Evolutionary conservation across 2,329 filamentous ascomycete species (phyloP).

Genomic region (Thielaviopsis ethacetica): DNA sequence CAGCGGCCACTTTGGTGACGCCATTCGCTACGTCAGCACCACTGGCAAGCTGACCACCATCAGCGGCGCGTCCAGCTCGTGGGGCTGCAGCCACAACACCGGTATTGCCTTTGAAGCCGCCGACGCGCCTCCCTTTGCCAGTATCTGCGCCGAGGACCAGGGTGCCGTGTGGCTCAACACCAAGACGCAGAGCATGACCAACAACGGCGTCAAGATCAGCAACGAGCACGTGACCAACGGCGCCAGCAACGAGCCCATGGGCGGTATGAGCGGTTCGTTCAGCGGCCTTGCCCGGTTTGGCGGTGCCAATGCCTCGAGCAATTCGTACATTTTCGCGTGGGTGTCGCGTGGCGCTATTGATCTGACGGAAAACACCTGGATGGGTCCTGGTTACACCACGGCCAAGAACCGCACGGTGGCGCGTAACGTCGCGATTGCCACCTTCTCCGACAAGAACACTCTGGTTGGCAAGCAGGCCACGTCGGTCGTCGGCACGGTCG

Average conservation of each 20-base stretch:
- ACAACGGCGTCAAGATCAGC: constrained; percentile 38
- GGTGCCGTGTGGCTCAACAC: constrained; percentile 50
- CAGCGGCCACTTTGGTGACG: constrained; percentile 41
- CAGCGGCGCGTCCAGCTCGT: constrained; percentile 34
- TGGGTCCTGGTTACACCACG: constrained; percentile 38
- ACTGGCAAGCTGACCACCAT: constrained; percentile 34
- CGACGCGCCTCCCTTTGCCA: constrained; percentile 39
- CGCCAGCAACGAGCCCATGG: constrained; percentile 39
- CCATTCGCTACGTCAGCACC: constrained; percentile 28
- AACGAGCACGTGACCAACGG: constrained; percentile 48
- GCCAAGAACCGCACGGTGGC: constrained; percentile 35
- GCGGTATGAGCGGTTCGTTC: constrained; percentile 47
- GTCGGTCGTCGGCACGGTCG: constrained; percentile 32
- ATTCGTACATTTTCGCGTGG: constrained; percentile 45
- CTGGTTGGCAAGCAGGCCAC: constrained; percentile 35
- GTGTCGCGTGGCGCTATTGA: constrained; percentile 42
- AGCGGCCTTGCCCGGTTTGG: constrained; percentile 38
- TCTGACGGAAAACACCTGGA: constrained; percentile 38
- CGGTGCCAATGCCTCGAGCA: constrained; percentile 18
- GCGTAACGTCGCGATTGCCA: constrained; percentile 42
- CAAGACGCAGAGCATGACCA: constrained; percentile 36
- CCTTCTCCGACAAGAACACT: constrained; percentile 41
- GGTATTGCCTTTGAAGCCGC: constrained; percentile 47
- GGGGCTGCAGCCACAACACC: constrained; percentile 49
- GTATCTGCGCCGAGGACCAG: constrained; percentile 44